Base-by-base conservation (phyloP, 2,329 filamentous ascomycete genomes). In the Blastomyces gilchristii region DNA sequence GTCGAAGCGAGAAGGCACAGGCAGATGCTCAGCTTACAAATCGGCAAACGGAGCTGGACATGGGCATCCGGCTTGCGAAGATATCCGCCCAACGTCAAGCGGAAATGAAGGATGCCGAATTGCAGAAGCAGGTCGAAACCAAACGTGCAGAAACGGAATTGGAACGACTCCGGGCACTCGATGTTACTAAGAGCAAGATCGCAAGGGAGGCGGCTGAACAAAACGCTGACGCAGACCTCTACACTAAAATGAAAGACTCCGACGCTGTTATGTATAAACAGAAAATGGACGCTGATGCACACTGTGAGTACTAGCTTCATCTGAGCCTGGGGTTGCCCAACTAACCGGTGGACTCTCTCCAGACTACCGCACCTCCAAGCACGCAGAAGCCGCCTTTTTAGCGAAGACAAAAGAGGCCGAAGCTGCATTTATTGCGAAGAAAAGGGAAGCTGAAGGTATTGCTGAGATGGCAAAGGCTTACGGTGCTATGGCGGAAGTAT, bases 401-500 rank as follows among this genome's bases (percentile, higher is more conserved):
- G 75, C 77, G 28, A 82, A 85, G 70, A 82, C 89, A 70, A 86
- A 86, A 68, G 87, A 93, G 72, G 90, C 90, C 1, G 87, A 88
- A 64, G 85, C 85, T 1, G 74, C 78, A 12, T 82, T 85, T 60
- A 78, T 85, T 65, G 76, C 78, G 22, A 83, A 86, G 71, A 82
- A 90, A 71, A 86, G 86, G 69, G 88, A 93, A 72, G 90, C 90
- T 1, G 87, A 91, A 70, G 91, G 87, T 77, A 78, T 93, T 45
- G 74, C 79, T 0, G 88, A 89, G 69, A 90, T 91, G 85, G 89
- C 90, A 0, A 85, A 87, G 62, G 90, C 89, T n/a, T 95, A 94
- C 75, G 81, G 80, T 66, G 85, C 87, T 69, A 81, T 95, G 71
- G 81, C 87, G 2, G 75, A 81, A 1, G 89, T 89, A 0, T 85